Conservation (phyloP, 2,329 filamentous ascomycete species). For the Myotisia sp. region DNA sequence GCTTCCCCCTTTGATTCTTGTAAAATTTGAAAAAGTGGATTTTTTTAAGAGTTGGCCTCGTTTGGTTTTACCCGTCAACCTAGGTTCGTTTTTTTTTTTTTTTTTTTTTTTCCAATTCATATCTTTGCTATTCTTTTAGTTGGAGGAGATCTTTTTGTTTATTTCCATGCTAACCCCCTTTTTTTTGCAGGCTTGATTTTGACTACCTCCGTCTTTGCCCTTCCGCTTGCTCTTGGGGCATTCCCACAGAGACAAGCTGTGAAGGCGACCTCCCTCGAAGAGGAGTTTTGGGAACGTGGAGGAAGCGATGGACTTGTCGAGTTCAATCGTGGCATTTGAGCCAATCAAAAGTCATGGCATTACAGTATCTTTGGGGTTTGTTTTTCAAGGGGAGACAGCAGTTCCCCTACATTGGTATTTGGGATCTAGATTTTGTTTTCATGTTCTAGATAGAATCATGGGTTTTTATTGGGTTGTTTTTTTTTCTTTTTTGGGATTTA, state of each 20-base stretch:
- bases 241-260: slow-evolving; percentile 88
- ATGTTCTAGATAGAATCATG: no score
- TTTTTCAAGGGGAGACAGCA: no score
- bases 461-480: no score
- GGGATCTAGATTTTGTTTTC: no score
- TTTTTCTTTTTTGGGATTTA: no score
- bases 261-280: slow-evolving; percentile 59
- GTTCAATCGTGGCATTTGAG: slow-evolving; percentile 85
- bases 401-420: no score
- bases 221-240: slow-evolving; percentile 77
- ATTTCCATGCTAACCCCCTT: not conserved
- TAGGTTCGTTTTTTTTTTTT: slow-evolving; percentile 37
- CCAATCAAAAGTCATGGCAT: not conserved
- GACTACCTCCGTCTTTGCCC: slow-evolving; percentile 69
- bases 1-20: slow-evolving; percentile 71
- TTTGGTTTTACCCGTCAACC: slow-evolving; percentile 66
- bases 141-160: not conserved
- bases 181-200: slow-evolving; percentile 51
- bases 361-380: not conserved
- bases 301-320: slow-evolving; percentile 74
- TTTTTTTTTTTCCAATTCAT: not conserved
- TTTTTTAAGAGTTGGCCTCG: slow-evolving; percentile 69
- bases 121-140: not conserved
- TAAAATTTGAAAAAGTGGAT: slow-evolving; percentile 65
- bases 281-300: slow-evolving; percentile 70